Percentiles rank a stretch among this genome's conserved stretches.
phyloP scores from a whole-genome alignment of 345 rosid genomes.

The Bruguiera sexangula region DNA sequence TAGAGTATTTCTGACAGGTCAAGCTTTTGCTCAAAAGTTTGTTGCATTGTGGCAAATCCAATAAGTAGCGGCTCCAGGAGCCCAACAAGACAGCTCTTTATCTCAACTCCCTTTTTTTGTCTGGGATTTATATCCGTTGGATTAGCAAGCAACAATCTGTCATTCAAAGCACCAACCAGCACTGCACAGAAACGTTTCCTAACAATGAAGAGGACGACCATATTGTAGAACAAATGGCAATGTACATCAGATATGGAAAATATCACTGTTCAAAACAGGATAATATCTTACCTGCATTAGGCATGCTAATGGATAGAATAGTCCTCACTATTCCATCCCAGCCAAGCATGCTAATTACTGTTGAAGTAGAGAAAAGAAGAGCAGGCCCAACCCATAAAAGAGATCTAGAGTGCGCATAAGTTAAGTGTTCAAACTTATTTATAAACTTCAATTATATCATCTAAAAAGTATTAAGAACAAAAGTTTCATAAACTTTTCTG shows the following conservation, averaged over 20 bases:
- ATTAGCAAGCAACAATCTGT: conserved; percentile 73
- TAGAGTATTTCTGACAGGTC: conserved; percentile 84
- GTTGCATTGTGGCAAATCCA: conserved; percentile 99
- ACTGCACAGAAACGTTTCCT: conserved; percentile 45
- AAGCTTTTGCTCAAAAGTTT: conserved; percentile 83
- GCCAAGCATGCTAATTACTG: conserved; percentile 80
- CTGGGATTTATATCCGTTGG: conserved; percentile 85
- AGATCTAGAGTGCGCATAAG: conserved; percentile 71
- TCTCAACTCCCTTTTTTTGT: conserved; percentile 82
- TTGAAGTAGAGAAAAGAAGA: conserved; percentile 85
- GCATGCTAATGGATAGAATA: conserved; percentile 80
- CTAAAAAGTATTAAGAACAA: neutral
- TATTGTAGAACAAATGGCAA: conserved; percentile 8
- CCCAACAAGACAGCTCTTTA: conserved; percentile 92
- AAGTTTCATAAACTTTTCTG: conserved; percentile 6
- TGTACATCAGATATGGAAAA: neutral
- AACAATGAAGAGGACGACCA: conserved; percentile 18
- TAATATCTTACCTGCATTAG: conserved; percentile 63
- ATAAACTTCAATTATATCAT: conserved; percentile 7
- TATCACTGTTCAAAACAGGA: conserved; percentile 7
- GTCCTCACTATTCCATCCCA: conserved; percentile 97
- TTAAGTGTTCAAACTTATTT: conserved; percentile 46
- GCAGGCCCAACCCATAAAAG: conserved; percentile 98
- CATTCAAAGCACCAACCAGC: conserved; percentile 87
- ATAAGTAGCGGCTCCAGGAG: conserved; percentile 96